Evolutionary conservation across 192 early-diverging fungal species (phyloP).

Genomic region (Backusella sp.): DNA sequence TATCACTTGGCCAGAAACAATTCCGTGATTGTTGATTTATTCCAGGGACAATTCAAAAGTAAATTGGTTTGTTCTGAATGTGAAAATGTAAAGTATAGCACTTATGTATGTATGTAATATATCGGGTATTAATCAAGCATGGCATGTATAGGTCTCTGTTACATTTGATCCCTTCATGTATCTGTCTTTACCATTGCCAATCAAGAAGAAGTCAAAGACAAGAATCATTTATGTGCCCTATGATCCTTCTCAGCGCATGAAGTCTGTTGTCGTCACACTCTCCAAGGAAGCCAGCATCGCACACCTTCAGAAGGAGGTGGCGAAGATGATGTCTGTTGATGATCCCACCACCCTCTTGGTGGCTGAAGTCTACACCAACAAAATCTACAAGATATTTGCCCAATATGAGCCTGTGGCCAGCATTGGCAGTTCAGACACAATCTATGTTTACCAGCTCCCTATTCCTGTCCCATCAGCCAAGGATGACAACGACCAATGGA

Average conservation of each 20-base stretch:
- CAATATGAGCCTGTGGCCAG: slow-evolving; percentile 46
- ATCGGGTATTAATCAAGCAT: slow-evolving; percentile 57
- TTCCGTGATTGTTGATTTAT: slow-evolving; percentile 60
- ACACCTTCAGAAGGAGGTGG: slow-evolving; percentile 60
- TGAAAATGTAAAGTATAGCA: slow-evolving; percentile 62
- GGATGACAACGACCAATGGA: neutral
- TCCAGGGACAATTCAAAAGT: slow-evolving; percentile 43
- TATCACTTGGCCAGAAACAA: slow-evolving; percentile 76
- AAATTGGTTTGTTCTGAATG: slow-evolving; percentile 50
- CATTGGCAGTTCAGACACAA: slow-evolving; percentile 33
- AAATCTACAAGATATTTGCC: slow-evolving; percentile 55
- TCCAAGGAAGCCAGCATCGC: slow-evolving; percentile 63
- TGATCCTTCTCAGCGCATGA: slow-evolving; percentile 37
- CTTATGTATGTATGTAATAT: slow-evolving; percentile 12
- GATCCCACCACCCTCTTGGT: slow-evolving; percentile 40
- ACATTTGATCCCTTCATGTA: slow-evolving; percentile 87
- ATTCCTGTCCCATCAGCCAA: slow-evolving; percentile 17
- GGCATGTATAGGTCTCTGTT: slow-evolving; percentile 50
- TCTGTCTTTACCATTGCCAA: slow-evolving; percentile 77
- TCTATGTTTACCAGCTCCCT: slow-evolving; percentile 37
- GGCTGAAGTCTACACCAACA: slow-evolving; percentile 50
- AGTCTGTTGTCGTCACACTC: slow-evolving; percentile 52
- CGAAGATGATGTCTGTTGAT: slow-evolving; percentile 48
- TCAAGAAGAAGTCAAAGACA: slow-evolving; percentile 52
- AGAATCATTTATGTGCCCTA: slow-evolving; percentile 54